Conservation (phyloP, 345 rosid genomes). For the Pistacia integerrima region DNA sequence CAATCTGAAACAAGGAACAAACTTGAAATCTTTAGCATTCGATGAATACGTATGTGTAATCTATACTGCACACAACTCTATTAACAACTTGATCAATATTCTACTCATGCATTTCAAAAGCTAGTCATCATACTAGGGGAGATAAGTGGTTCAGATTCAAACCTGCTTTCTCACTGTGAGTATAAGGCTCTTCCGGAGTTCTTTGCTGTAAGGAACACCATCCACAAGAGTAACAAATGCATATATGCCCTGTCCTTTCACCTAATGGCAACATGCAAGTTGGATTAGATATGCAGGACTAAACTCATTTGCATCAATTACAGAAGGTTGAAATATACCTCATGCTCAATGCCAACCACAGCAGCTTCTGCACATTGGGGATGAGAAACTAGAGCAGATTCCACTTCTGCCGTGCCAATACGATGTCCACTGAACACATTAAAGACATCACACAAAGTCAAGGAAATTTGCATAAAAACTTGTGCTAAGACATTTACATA, state of each 20-base stretch:
- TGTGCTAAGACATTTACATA: neutral
- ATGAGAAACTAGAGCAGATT: conserved; percentile 97
- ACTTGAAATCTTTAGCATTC: neutral
- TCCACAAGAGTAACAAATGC: conserved; percentile 95
- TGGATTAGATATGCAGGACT: conserved; percentile 3
- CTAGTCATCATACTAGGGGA: neutral
- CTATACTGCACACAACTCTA: neutral
- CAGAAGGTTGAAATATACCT: conserved; percentile 47
- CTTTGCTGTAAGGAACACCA: conserved; percentile 85
- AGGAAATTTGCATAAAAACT: neutral
- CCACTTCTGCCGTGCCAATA: conserved; percentile 98
- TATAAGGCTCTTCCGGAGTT: conserved; percentile 72
- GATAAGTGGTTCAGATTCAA: conserved; percentile 10
- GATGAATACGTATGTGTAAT: neutral
- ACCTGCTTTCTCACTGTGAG: conserved; percentile 87
- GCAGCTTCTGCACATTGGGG: conserved; percentile 99
- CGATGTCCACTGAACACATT: conserved; percentile 83
- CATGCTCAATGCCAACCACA: conserved; percentile 92
- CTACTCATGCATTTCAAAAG: neutral
- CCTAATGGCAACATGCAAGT: conserved; percentile 40
- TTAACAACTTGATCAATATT: neutral
- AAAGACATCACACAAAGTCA: conserved; percentile 5
- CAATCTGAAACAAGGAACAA: conserved; percentile 51
- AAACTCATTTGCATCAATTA: conserved; percentile 12
- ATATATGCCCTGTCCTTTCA: conserved; percentile 95